Conservation (phyloP, 2,329 filamentous ascomycete genomes). For the Aspergillus viridinutans region DNA sequence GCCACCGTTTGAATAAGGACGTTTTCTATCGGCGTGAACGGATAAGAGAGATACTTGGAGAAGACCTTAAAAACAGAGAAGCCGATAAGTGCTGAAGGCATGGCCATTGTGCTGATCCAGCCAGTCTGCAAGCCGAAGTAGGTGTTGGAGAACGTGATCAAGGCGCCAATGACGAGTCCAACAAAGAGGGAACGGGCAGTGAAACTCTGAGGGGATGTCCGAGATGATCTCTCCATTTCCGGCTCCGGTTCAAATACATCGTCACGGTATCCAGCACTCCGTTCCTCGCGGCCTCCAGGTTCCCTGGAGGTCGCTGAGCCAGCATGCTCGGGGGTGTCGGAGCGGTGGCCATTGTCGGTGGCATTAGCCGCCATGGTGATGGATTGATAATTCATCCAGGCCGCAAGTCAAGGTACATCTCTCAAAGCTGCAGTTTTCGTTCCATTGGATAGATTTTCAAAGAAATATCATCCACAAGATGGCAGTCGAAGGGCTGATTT, state of each 20-base stretch:
- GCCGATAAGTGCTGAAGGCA: constrained; percentile 90
- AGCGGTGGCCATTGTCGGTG: constrained; percentile 9
- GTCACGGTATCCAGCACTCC: background rate
- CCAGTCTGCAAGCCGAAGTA: constrained; percentile 96
- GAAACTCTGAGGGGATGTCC: constrained; percentile 59
- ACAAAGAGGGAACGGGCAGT: constrained; percentile 75
- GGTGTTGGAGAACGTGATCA: constrained; percentile 96
- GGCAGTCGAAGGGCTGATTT: background rate
- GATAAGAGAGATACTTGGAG: constrained; percentile 66
- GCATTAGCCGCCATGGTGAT: constrained; percentile 30
- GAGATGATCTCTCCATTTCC: constrained; percentile 7
- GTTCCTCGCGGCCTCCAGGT: background rate
- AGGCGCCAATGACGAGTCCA: constrained; percentile 76
- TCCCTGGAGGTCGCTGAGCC: constrained; percentile 4
- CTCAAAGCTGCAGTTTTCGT: background rate
- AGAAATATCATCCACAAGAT: background rate
- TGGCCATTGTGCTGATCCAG: constrained; percentile 85
- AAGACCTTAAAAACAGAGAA: constrained; percentile 89
- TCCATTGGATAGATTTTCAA: background rate
- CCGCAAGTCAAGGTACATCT: constrained; percentile 1
- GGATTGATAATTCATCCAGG: constrained; percentile 35
- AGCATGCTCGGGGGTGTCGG: constrained; percentile 3
- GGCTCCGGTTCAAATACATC: background rate
- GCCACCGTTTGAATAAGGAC: constrained; percentile 95
- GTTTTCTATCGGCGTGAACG: constrained; percentile 93